Conservation (phyloP, 192 early-diverging fungal genomes). For the Gamsiella multidivaricata region DNA sequence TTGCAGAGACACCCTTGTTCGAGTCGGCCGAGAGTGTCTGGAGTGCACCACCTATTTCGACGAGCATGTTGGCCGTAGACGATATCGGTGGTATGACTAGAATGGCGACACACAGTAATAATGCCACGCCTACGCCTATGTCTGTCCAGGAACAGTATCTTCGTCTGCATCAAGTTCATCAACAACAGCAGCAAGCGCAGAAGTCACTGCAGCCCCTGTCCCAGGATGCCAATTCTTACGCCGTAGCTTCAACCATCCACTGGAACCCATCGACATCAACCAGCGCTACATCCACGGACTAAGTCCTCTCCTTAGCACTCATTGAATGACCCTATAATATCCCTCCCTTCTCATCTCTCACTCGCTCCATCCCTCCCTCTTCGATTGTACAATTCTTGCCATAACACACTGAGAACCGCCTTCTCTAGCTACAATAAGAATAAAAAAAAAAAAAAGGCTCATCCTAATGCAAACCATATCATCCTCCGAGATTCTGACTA, state of each 20-base stretch:
- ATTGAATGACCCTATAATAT: neutral
- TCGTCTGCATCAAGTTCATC: slow-evolving; percentile 15
- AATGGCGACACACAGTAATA: slow-evolving; percentile 17
- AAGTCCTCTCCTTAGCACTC: neutral
- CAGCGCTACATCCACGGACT: neutral
- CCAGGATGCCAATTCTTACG: slow-evolving; percentile 24
- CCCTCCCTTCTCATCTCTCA: too few species aligned
- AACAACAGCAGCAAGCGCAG: slow-evolving; percentile 17
- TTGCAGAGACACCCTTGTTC: slow-evolving; percentile 31
- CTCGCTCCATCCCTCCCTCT: too few species aligned
- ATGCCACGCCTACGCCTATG: slow-evolving; percentile 41
- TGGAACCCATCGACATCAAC: slow-evolving; percentile 29
- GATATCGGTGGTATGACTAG: neutral
- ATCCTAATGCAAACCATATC: too few species aligned
- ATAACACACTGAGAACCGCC: too few species aligned
- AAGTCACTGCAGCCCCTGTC: slow-evolving; percentile 8
- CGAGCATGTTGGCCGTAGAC: slow-evolving; percentile 6
- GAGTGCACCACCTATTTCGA: slow-evolving; percentile 29
- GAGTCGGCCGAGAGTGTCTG: slow-evolving; percentile 49
- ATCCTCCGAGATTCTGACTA: too few species aligned
- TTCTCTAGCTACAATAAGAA: too few species aligned
- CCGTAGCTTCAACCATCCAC: slow-evolving; percentile 23
- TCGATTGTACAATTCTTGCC: too few species aligned
- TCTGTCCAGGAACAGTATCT: slow-evolving; percentile 27
- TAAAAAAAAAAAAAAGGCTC: too few species aligned